Evolutionary conservation across 1,284 basidiomycete species (phyloP).

Genomic region (Grifola frondosa): DNA sequence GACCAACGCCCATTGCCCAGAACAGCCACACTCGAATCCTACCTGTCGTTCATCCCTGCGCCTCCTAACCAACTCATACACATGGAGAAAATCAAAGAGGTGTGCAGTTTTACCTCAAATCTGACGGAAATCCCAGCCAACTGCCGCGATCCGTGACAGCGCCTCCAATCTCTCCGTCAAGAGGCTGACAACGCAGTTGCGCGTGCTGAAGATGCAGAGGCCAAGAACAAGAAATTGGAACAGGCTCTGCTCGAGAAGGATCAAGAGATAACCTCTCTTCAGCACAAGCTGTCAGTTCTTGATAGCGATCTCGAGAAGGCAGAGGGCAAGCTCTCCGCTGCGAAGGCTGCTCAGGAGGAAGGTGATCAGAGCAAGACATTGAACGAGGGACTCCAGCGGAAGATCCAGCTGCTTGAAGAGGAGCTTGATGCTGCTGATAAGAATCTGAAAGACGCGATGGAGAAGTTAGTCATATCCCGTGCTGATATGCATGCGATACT

Average conservation of each 20-base stretch:
- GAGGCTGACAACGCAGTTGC: conserved; percentile 84
- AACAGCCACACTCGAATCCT: conserved; percentile 23
- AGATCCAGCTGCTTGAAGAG: conserved; percentile 91
- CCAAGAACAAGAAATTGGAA: conserved; percentile 81
- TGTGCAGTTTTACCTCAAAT: conserved; percentile 25
- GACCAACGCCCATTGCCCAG: conserved; percentile 28
- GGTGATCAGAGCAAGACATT: conserved; percentile 74
- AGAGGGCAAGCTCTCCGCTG: conserved; percentile 71
- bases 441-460: conserved; percentile 95
- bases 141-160: conserved; percentile 41
- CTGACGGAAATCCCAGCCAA: not conserved
- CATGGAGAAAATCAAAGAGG: conserved; percentile 77
- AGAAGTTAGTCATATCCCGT: conserved; percentile 78
- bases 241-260: conserved; percentile 83
- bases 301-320: conserved; percentile 77
- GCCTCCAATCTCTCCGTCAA: conserved; percentile 69
- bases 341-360: conserved; percentile 72
- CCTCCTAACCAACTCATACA: conserved; percentile 15
- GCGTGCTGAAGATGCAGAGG: conserved; percentile 85
- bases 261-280: conserved; percentile 85
- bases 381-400: conserved; percentile 78
- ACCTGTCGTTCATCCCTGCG: conserved; percentile 14
- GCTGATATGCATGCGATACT: conserved; percentile 9
- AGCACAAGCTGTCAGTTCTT: conserved; percentile 71
- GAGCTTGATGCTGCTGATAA: conserved; percentile 96